Conservation (phyloP, 257 asterid genomes). For the Nyctanthes arbortristis region DNA sequence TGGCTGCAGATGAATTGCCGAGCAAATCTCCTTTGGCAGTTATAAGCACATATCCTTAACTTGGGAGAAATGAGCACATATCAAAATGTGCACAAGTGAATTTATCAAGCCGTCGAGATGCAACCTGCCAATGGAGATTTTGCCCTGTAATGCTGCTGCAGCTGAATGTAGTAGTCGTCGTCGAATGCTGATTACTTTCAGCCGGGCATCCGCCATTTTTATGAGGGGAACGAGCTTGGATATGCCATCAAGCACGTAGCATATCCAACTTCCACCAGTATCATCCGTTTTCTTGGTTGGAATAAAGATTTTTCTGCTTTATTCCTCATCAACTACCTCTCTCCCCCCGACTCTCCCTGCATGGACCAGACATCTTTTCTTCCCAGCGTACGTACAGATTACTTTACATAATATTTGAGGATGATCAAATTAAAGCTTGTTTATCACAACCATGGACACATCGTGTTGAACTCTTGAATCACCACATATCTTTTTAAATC, state of each 20-base stretch:
- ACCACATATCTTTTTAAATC: no score
- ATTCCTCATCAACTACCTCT: not conserved
- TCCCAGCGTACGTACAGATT: not conserved
- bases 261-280: not conserved
- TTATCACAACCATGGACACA: no score
- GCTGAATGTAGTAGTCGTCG: not conserved
- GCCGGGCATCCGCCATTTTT: not conserved
- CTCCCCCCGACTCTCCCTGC: no score
- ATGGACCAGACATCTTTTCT: not conserved
- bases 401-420: not conserved
- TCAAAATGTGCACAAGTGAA: not conserved
- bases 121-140: not conserved
- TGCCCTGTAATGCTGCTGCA: not conserved
- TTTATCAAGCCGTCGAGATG: not conserved
- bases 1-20: constrained; percentile 1
- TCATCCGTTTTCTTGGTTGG: not conserved
- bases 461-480: no score
- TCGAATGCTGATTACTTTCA: not conserved
- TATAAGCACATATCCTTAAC: not conserved
- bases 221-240: not conserved
- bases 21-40: constrained; percentile 23
- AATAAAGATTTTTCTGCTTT: constrained; percentile 6
- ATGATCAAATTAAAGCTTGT: no score
- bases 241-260: not conserved
- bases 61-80: not conserved